phyloP scores from a whole-genome alignment of 192 early-diverging fungal genomes.

The Podila horticola region DNA sequence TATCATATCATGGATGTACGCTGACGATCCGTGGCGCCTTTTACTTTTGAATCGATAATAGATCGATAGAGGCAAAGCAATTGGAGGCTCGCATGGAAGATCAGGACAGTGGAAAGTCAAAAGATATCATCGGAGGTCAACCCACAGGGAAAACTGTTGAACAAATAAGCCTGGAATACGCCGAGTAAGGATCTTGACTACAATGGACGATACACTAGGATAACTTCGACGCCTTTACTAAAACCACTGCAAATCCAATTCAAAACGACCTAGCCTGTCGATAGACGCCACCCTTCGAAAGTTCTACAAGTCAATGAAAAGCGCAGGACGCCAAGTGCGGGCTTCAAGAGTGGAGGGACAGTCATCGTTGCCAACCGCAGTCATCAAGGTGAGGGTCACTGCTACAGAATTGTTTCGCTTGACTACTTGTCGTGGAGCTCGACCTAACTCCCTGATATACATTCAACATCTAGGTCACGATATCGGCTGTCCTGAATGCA shows the following conservation, averaged over 20 bases:
- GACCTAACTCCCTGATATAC: neutral
- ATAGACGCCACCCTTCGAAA: conserved; percentile 41
- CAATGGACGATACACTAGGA: too few species aligned
- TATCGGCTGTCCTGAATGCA: conserved; percentile 29
- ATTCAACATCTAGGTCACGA: conserved; percentile 13
- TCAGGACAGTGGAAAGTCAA: neutral
- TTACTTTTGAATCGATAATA: neutral
- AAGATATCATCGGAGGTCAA: neutral
- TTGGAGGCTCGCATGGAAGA: conserved; percentile 29
- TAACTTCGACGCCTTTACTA: too few species aligned
- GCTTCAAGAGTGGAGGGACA: conserved; percentile 26
- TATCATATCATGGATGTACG: too few species aligned
- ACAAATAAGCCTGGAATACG: conserved; percentile 19
- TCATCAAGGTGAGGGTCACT: conserved; percentile 10
- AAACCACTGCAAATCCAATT: neutral
- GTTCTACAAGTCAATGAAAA: conserved; percentile 20
- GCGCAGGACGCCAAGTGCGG: conserved; percentile 10
- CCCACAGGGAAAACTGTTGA: neutral
- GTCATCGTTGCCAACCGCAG: conserved; percentile 24
- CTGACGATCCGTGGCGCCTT: neutral
- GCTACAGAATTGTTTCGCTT: too few species aligned
- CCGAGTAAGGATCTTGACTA: conserved; percentile 12
- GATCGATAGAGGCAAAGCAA: conserved; percentile 40
- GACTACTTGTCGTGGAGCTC: too few species aligned
- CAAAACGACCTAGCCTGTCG: conserved; percentile 13